Evolutionary conservation across 768 basidiomycete genomes (phyloP), one percentile per base, ranked within the genome.

Genomic region (Trametes elegans): DNA sequence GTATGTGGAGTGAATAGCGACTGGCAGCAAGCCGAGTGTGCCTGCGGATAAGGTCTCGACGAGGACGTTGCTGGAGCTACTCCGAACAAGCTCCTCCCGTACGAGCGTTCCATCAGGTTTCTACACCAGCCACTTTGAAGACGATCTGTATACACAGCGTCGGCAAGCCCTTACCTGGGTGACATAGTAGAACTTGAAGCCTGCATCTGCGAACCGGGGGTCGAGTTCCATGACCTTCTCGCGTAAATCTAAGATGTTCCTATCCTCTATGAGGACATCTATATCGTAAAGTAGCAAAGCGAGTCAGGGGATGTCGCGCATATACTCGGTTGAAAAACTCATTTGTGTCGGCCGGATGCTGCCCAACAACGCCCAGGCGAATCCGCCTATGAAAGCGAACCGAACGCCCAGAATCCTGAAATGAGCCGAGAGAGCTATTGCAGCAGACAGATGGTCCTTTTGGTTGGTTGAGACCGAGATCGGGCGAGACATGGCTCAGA

Each of bases 331-430:
- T n/a, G n/a, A 18, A 26, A 28, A 7, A 51, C 55, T 38, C 11
- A 55, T 49, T 46, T 59, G 27, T 19, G 53, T 55, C 1, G 58
- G 48, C 11, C 58, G 46, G 26, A 26, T 24, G 43, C 48, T 54
- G 23, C 58, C 58, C 6, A 59, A 42, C n/a, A 59, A 24, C 10
- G 47, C 36, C 52, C 47, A 55, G 14, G 58, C 56, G 27, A 57
- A 57, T 2, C 50, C 50, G 50, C 56, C 56, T 42, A 57, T 57
- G 38, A 39, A 57, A 3, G 48, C 58, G 52, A 54, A 48, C 3
- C 8, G 34, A 19, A 39, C n/a, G 21, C 58, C 52, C 7, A 49
- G 38, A 36, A 19, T 7, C 13, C 21, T 11, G 11, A 59, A 43
- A 7, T 43, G 48, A 11, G 19, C 23, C 6, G 58, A 54, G 21